Evolutionary conservation across 2,329 filamentous ascomycete species (phyloP).

Genomic region (Botrytis paeoniae): DNA sequence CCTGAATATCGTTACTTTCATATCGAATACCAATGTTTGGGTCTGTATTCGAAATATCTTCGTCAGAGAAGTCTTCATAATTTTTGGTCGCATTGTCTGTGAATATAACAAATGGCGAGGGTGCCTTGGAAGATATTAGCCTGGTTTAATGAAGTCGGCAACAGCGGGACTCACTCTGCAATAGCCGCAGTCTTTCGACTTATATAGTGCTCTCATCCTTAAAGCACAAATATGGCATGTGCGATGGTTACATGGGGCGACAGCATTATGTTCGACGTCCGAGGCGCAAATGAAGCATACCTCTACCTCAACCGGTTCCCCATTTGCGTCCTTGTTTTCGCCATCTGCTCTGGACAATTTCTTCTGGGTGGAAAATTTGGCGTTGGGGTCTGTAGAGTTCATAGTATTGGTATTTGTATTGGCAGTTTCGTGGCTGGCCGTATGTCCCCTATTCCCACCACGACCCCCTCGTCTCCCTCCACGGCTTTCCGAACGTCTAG

Average conservation of each 20-base stretch:
- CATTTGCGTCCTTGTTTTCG: conserved; percentile 31
- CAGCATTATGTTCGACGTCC: conserved; percentile 78
- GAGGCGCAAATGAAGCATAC: conserved; percentile 98
- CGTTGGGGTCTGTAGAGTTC: background rate
- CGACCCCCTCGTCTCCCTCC: conserved; percentile 31
- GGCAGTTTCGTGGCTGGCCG: conserved; percentile 9
- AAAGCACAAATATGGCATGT: conserved; percentile 96
- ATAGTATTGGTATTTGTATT: conserved; percentile 14
- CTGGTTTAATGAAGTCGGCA: conserved; percentile 35
- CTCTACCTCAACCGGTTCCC: conserved; percentile 61
- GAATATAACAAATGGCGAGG: conserved; percentile 83
- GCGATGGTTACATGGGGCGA: conserved; percentile 92
- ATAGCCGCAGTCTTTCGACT: conserved; percentile 94
- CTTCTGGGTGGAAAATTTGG: background rate
- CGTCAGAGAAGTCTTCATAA: conserved; percentile 75
- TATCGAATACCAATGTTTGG: conserved; percentile 89
- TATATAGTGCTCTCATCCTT: conserved; percentile 88
- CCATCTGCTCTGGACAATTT: conserved; percentile 5
- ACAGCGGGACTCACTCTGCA: conserved; percentile 66
- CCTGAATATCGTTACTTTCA: conserved; percentile 82
- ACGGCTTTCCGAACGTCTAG: conserved; percentile 22
- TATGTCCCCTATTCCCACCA: conserved; percentile 25
- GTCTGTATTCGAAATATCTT: conserved; percentile 75
- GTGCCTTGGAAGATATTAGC: conserved; percentile 49
- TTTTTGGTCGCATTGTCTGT: conserved; percentile 79